phyloP scores from a whole-genome alignment of 148 eudicot species.

The Spergularia marina region DNA sequence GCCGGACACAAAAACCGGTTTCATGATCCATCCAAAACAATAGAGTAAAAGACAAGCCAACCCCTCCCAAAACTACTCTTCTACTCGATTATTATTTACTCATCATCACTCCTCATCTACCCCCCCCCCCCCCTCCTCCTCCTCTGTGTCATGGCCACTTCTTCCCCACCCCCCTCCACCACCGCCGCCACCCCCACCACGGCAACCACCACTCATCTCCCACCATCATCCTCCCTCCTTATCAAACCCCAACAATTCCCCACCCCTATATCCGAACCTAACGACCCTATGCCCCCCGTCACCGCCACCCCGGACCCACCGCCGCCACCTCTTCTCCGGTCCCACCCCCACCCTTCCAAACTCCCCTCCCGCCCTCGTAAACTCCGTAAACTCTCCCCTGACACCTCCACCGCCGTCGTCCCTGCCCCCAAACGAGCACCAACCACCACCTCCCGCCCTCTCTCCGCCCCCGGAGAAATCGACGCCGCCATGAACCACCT shows the following conservation, averaged over 20 bases:
- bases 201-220: not conserved
- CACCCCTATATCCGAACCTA: not conserved
- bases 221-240: not conserved
- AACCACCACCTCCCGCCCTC: constrained; percentile 22
- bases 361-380: constrained; percentile 52
- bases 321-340: not conserved
- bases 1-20: too few species aligned
- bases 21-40: too few species aligned
- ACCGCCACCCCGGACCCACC: constrained; percentile 11
- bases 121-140: too few species aligned
- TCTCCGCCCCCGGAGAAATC: constrained; percentile 43
- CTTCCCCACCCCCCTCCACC: too few species aligned
- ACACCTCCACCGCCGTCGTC: constrained; percentile 16
- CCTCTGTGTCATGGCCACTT: too few species aligned
- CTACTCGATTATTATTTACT: too few species aligned
- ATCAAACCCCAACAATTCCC: not conserved
- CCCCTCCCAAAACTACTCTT: too few species aligned
- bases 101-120: too few species aligned
- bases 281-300: not conserved
- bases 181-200: not conserved
- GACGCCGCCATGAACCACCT: constrained; percentile 44
- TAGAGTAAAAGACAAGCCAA: too few species aligned
- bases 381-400: constrained; percentile 41
- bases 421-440: constrained; percentile 4
- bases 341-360: constrained; percentile 28